A percentile compares a stretch with the other conserved stretches of the same genome.
Conservation (phyloP, 257 asterid species). For the Phtheirospermum japonicum region DNA sequence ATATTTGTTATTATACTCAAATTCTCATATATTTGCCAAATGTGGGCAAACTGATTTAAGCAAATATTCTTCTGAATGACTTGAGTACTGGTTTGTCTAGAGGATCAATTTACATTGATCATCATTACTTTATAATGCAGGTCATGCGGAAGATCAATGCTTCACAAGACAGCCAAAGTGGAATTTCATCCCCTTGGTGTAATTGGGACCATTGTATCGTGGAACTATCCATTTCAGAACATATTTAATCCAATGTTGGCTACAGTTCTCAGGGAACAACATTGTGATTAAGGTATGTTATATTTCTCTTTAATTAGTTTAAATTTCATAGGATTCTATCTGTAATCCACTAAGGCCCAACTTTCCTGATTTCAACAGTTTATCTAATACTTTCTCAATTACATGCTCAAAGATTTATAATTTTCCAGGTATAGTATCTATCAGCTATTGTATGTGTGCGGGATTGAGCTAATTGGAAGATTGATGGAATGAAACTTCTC, state of each 20-base stretch:
- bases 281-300: constrained; percentile 82
- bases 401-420: no score
- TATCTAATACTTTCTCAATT: no score
- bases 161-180: no score
- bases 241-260: constrained; percentile 98
- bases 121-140: no score
- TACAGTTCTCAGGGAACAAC: constrained; percentile 93
- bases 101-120: constrained; percentile 28
- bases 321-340: not conserved
- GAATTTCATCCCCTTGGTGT: no score
- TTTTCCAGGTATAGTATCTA: no score
- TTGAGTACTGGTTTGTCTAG: constrained; percentile 23
- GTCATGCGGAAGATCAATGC: no score
- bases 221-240: constrained; percentile 99
- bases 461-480: constrained; percentile 17
- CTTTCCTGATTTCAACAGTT: no score
- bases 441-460: no score
- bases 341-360: no score
- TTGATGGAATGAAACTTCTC: constrained; percentile 18
- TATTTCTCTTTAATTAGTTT: constrained; percentile 13
- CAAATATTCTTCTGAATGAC: constrained; percentile 13
- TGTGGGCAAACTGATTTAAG: constrained; percentile 9
- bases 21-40: constrained; percentile 3
- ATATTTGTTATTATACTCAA: no score
- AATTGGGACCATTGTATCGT: constrained; percentile 94